Conservation (phyloP, 2,329 filamentous ascomycete genomes). For the Colletotrichum tofieldiae region DNA sequence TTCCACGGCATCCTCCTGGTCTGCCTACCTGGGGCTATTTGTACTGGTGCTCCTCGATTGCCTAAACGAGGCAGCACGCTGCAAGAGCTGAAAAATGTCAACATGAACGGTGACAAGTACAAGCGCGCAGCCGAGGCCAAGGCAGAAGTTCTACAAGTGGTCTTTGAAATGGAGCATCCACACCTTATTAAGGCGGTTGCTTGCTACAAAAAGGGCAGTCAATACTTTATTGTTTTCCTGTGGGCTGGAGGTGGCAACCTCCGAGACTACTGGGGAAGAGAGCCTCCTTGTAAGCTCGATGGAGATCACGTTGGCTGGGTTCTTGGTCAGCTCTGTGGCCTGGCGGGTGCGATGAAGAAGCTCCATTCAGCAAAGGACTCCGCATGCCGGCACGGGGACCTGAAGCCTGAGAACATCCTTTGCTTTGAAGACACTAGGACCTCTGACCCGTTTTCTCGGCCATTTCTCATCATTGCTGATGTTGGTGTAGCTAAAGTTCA, state of each 20-base stretch:
- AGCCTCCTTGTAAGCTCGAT: not conserved
- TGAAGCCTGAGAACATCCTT: conserved; percentile 38
- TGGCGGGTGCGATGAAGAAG: not conserved
- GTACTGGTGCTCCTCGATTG: too few relatives aligned
- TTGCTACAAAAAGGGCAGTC: not conserved
- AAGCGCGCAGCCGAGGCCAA: not conserved
- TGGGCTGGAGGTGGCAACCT: conserved; percentile 31
- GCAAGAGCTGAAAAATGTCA: not conserved
- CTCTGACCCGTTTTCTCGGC: not conserved
- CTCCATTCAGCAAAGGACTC: conserved; percentile 3
- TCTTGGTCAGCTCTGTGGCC: conserved; percentile 12
- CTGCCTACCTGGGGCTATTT: too few relatives aligned
- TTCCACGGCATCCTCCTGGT: too few relatives aligned
- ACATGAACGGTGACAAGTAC: not conserved
- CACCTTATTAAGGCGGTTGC: conserved; percentile 21
- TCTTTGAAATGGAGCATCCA: not conserved
- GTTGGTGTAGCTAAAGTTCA: conserved; percentile 18
- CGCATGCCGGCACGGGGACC: conserved; percentile 12
- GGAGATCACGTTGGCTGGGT: not conserved
- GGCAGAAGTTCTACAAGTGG: not conserved
- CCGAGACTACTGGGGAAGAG: conserved; percentile 16
- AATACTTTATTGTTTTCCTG: conserved; percentile 1
- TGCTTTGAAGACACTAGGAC: not conserved
- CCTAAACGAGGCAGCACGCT: too few relatives aligned
- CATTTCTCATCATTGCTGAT: conserved; percentile 20